A percentile compares a stretch with the other conserved stretches of the same genome.
These are phyloP conservation scores for Teunomyces atbi DNA, from an alignment of 805 yeast genomes.

Conservation along the genomic window DNA sequence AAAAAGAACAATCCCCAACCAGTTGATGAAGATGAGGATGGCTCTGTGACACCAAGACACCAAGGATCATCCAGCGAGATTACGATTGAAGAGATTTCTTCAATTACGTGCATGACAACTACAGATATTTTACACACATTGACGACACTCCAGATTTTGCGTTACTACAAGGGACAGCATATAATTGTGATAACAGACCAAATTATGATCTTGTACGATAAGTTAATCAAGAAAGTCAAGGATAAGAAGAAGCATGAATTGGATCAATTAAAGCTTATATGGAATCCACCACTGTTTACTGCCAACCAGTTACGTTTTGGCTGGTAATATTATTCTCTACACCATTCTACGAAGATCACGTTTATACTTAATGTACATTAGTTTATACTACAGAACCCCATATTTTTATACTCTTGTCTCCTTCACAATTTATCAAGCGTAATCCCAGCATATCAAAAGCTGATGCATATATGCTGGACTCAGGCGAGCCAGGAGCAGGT, in stretches of 20 bases:
- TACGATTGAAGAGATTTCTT: conserved; percentile 87
- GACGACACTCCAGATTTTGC: conserved; percentile 83
- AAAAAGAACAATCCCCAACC: conserved; percentile 36
- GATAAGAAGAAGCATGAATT: conserved; percentile 74
- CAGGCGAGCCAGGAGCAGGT: conserved; percentile 68
- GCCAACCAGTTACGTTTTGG: conserved; percentile 96
- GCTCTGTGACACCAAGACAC: conserved; percentile 17
- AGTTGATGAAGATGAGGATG: conserved; percentile 13
- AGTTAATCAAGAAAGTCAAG: conserved; percentile 46
- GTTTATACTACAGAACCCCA: conserved; percentile 45
- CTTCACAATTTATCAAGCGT: conserved; percentile 80
- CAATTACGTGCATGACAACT: conserved; percentile 90
- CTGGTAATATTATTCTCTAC: conserved; percentile 52
- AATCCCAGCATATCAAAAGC: conserved; percentile 77
- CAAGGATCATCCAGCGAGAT: conserved; percentile 41
- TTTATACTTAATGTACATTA: conserved; percentile 1
- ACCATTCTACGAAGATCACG: not conserved
- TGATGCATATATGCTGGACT: conserved; percentile 67
- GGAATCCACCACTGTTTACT: conserved; percentile 97
- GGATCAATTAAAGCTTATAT: conserved; percentile 66
- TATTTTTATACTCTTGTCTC: conserved; percentile 81
- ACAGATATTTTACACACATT: conserved; percentile 92
- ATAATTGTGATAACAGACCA: conserved; percentile 83
- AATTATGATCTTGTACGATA: conserved; percentile 72
- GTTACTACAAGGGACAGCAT: conserved; percentile 95